These are phyloP conservation scores for Colletotrichum sp. DNA, from an alignment of 2,329 filamentous ascomycete species.

Conservation along the genomic window DNA sequence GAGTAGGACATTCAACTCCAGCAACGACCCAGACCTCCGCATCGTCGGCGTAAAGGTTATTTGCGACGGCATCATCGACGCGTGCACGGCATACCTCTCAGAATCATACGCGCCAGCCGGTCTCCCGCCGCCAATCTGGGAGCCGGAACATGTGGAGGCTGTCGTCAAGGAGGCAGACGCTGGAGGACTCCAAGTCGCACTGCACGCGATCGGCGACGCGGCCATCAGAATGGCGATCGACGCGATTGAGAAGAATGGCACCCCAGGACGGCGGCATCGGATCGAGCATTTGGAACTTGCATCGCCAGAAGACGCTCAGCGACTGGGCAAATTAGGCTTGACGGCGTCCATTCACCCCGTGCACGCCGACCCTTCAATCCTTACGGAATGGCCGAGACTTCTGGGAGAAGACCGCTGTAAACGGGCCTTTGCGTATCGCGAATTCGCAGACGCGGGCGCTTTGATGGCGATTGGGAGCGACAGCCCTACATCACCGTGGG, in stretches of 20 bases:
- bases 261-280: constrained; percentile 57
- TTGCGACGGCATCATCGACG: constrained; percentile 68
- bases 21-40: constrained; percentile 43
- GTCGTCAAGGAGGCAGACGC: constrained; percentile 59
- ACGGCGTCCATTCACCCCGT: constrained; percentile 64
- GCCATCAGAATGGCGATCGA: constrained; percentile 64
- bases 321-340: constrained; percentile 64
- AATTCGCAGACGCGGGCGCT: constrained; percentile 61
- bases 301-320: constrained; percentile 55
- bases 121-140: constrained; percentile 59
- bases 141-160: constrained; percentile 51
- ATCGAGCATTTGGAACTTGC: constrained; percentile 71
- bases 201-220: constrained; percentile 70
- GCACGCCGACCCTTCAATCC: constrained; percentile 64
- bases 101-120: constrained; percentile 61
- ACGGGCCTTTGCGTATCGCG: constrained; percentile 67
- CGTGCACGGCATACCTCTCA: constrained; percentile 65
- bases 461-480: constrained; percentile 63
- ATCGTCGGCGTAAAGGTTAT: constrained; percentile 70
- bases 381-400: constrained; percentile 64
- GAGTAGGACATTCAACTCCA: constrained; percentile 35
- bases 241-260: constrained; percentile 48
- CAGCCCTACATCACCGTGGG: constrained; percentile 62
- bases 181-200: constrained; percentile 62
- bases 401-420: constrained; percentile 58